Conservation (phyloP, 192 early-diverging fungal species). For the Coemansia sp. region DNA sequence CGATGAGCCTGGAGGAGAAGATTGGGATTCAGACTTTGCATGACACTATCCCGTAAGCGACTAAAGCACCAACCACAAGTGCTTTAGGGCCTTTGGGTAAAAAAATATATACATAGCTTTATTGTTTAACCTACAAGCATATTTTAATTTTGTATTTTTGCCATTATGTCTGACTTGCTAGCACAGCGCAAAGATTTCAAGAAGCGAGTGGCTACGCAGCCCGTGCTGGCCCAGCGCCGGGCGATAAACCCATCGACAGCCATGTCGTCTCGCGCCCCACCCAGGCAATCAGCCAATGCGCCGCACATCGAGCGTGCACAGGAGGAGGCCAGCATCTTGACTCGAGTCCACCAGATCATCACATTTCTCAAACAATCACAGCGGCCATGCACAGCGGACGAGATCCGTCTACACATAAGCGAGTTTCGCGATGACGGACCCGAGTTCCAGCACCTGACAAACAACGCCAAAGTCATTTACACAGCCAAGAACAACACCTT, state of each 20-base stretch:
- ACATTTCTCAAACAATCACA: slow-evolving; percentile 57
- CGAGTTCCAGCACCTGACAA: slow-evolving; percentile 60
- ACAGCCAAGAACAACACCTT: slow-evolving; percentile 61
- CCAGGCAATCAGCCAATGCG: slow-evolving; percentile 10
- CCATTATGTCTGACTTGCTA: slow-evolving; percentile 35
- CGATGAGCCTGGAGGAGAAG: background rate
- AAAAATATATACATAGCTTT: background rate
- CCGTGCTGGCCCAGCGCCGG: slow-evolving; percentile 34
- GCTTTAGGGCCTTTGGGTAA: background rate
- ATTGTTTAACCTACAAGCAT: background rate
- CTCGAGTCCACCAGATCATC: slow-evolving; percentile 39
- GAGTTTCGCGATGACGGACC: slow-evolving; percentile 60
- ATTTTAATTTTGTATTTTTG: background rate
- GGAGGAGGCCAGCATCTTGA: slow-evolving; percentile 24
- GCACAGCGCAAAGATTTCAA: slow-evolving; percentile 45
- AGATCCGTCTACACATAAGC: slow-evolving; percentile 59
- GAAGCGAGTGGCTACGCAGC: slow-evolving; percentile 57
- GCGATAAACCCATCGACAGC: background rate
- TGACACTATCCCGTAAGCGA: background rate
- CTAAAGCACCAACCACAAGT: background rate
- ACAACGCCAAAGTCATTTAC: slow-evolving; percentile 69
- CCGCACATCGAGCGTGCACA: slow-evolving; percentile 18
- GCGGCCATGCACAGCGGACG: slow-evolving; percentile 61
- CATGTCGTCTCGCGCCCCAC: background rate
- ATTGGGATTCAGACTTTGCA: slow-evolving; percentile 14